Percentiles rank a stretch among this genome's conserved stretches.
Conservation (phyloP, 2,329 filamentous ascomycete species). For the Pestalotiopsis fici region DNA sequence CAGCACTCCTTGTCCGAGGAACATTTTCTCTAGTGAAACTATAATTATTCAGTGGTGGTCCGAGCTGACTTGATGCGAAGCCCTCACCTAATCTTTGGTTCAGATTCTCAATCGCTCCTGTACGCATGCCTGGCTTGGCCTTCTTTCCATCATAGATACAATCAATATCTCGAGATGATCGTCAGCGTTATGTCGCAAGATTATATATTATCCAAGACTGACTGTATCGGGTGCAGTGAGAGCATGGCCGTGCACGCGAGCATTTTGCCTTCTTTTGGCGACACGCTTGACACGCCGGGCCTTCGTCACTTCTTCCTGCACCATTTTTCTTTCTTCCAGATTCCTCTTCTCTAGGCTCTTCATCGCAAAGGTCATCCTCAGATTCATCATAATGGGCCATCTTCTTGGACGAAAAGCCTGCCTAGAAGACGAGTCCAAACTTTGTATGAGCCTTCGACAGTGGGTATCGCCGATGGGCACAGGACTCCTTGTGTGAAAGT, state of each 20-base stretch:
- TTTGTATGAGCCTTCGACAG: too few species aligned
- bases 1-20: constrained; percentile 35
- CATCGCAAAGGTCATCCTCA: background rate
- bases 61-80: constrained; percentile 27
- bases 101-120: constrained; percentile 34
- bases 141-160: constrained; percentile 35
- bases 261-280: constrained; percentile 47
- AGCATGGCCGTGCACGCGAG: constrained; percentile 41
- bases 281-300: constrained; percentile 37
- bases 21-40: constrained; percentile 36
- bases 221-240: constrained; percentile 37
- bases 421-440: background rate
- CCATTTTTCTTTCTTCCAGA: background rate
- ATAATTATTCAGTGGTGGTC: background rate
- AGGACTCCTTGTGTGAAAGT: too few species aligned
- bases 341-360: background rate
- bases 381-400: background rate
- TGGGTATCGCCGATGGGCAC: too few species aligned
- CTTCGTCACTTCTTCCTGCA: background rate
- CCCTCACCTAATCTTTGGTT: constrained; percentile 31
- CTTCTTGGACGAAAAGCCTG: background rate
- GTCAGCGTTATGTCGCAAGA: background rate
- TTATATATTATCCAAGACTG: constrained; percentile 1
- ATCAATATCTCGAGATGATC: constrained; percentile 19
- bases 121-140: constrained; percentile 32